phyloP scores from a whole-genome alignment of 2,329 filamentous ascomycete species.

The Didymella arachidicola region DNA sequence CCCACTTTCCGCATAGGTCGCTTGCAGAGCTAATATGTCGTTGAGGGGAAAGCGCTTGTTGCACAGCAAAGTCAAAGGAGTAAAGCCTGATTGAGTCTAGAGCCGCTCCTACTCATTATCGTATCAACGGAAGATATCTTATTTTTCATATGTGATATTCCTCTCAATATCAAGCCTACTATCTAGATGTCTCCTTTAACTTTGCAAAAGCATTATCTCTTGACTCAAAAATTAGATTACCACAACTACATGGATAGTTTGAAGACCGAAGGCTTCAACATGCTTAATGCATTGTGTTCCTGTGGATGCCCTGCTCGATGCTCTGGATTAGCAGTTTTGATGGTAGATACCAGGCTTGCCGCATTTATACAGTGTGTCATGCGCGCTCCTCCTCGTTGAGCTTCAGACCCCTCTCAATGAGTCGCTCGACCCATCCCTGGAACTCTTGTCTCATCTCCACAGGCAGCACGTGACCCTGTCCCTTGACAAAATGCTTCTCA shows the following conservation, averaged over 20 bases:
- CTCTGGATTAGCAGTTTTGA: not conserved
- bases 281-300: not conserved
- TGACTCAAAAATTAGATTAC: not conserved
- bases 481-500: conserved; percentile 69
- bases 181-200: too few relatives aligned
- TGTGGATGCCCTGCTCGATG: not conserved
- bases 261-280: not conserved
- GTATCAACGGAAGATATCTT: too few relatives aligned
- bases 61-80: too few relatives aligned
- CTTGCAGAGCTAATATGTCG: too few relatives aligned
- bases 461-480: conserved; percentile 76
- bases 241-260: not conserved
- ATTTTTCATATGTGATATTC: too few relatives aligned
- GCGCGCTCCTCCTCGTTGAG: conserved; percentile 5
- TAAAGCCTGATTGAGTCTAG: too few relatives aligned
- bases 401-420: conserved; percentile 58
- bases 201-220: too few relatives aligned
- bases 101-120: too few relatives aligned
- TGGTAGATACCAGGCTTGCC: not conserved
- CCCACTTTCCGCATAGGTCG: too few relatives aligned
- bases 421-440: conserved; percentile 67
- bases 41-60: too few relatives aligned
- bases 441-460: conserved; percentile 76
- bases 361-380: not conserved
- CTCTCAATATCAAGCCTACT: too few relatives aligned